Evolutionary conservation across 1,139 yeast genomes (phyloP), one percentile per base, ranked within the genome.

Genomic region (Saccharomycopsis phalli): DNA sequence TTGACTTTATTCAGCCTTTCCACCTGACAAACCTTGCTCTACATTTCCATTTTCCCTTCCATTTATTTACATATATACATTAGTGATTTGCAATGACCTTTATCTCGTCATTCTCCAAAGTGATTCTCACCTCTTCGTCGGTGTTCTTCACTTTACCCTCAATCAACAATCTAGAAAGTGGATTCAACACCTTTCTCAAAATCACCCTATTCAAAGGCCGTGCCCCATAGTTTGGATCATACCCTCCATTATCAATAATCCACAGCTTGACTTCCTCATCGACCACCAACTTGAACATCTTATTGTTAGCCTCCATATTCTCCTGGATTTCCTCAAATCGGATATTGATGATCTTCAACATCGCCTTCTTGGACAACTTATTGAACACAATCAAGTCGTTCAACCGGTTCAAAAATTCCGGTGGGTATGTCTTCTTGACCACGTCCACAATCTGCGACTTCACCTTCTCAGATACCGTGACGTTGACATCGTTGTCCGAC

Each of bases 381-480:
- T 91, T 91, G 68, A 91, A 91, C 2, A 91, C 84, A 27, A 91
- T 67, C 11, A 84, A 75, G 49, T 91, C 98, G 58, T 91, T 97
- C 51, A 91, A 71, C 58, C 98, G 79, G 57, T 91, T 91, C 57
- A 91, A 71, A 55, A 91, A 91, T 59, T 91, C 98, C 0, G 98
- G 98, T 13, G 97, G 88, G 53, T 88, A 91, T 51, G 74, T 63
- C 34, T 63, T 66, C 51, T 73, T 80, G 72, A 91, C 76, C 7
- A 73, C 65, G 14, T 83, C 82, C 32, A 73, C 60, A 3, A 91
- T 87, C 49, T 68, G 62, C 1, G 55, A 51, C 53, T 79, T 80
- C 2, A 81, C 65, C 29, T 57, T 57, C 3, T 61, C 57, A 28
- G 70, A 59, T 22, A 76, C 74, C 10, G 40, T 25, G 39, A 56